A percentile compares a stretch with the other conserved stretches of the same genome.
phyloP scores from a whole-genome alignment of 495 filamentous ascomycete genomes.

The Penicillium silybi region DNA sequence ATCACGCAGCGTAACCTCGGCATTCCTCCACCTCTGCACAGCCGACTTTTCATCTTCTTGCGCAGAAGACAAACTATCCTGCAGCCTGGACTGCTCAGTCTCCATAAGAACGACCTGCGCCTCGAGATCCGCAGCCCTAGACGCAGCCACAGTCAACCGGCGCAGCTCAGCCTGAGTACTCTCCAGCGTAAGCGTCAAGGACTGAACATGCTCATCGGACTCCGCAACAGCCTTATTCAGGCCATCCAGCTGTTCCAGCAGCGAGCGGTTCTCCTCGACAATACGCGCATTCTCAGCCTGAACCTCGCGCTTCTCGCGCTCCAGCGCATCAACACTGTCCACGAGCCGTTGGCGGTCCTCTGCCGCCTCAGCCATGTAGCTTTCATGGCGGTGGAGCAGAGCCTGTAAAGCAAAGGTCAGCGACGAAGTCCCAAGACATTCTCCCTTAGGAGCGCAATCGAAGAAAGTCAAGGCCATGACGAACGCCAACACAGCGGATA shows the following conservation, averaged over 20 bases:
- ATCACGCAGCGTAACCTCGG: constrained; percentile 67
- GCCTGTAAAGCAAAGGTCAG: constrained; percentile 81
- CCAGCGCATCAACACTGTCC: constrained; percentile 67
- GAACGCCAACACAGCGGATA: constrained; percentile 32
- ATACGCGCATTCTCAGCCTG: constrained; percentile 69
- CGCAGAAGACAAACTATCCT: constrained; percentile 58
- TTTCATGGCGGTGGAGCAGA: constrained; percentile 84
- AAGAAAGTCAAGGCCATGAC: constrained; percentile 32
- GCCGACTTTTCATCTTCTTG: constrained; percentile 71
- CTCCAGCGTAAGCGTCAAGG: constrained; percentile 67
- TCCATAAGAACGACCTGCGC: constrained; percentile 73
- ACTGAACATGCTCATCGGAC: constrained; percentile 69
- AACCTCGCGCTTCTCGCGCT: constrained; percentile 69
- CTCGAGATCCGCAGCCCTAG: constrained; percentile 72
- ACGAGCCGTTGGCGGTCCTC: constrained; percentile 68
- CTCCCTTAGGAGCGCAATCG: constrained; percentile 17
- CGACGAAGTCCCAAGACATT: constrained; percentile 35
- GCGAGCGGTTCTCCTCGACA: constrained; percentile 71
- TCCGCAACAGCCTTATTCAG: constrained; percentile 70
- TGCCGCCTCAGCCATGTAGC: constrained; percentile 87
- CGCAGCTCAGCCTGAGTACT: constrained; percentile 73
- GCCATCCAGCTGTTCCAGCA: constrained; percentile 77
- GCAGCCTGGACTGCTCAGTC: constrained; percentile 69
- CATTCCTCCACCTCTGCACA: constrained; percentile 74
- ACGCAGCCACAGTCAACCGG: constrained; percentile 65